phyloP scores from a whole-genome alignment of 2,329 filamentous ascomycete species.

The Talaromyces sp. region DNA sequence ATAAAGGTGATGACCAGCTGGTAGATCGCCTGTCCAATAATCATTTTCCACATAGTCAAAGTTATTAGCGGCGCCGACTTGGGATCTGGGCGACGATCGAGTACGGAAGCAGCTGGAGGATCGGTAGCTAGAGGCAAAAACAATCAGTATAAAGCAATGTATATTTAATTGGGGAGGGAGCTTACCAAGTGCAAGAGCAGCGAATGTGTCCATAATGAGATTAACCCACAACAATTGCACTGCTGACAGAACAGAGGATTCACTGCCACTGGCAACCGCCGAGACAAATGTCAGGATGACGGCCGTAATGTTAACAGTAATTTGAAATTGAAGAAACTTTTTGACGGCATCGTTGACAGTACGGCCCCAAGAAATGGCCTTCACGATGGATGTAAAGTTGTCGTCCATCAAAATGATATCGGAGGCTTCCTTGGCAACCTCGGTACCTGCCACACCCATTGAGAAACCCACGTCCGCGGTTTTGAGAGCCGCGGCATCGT shows the following conservation, averaged over 20 bases:
- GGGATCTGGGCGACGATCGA: conserved; percentile 50
- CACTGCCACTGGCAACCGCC: conserved; percentile 53
- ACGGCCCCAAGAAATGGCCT: conserved; percentile 75
- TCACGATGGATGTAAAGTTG: conserved; percentile 82
- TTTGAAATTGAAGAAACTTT: conserved; percentile 58
- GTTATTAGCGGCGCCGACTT: conserved; percentile 44
- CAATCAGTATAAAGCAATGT: conserved; percentile 1
- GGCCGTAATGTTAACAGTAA: conserved; percentile 62
- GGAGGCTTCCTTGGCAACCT: conserved; percentile 80
- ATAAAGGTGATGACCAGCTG: conserved; percentile 39
- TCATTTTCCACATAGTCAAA: conserved; percentile 45
- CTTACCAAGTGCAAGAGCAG: conserved; percentile 54
- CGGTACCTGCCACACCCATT: conserved; percentile 79
- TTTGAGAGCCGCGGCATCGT: conserved; percentile 76
- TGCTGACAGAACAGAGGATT: conserved; percentile 59
- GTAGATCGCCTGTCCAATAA: conserved; percentile 40
- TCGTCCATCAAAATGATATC: conserved; percentile 85
- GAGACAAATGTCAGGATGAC: conserved; percentile 63
- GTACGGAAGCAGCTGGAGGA: conserved; percentile 53
- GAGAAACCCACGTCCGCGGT: conserved; percentile 79
- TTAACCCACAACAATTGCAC: conserved; percentile 67
- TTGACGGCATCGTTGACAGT: conserved; percentile 74
- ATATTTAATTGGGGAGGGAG: background rate
- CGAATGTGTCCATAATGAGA: conserved; percentile 66
- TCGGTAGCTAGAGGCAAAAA: conserved; percentile 49